Conservation (phyloP, 2,329 filamentous ascomycete genomes). For the Penicillium hesseltinei region DNA sequence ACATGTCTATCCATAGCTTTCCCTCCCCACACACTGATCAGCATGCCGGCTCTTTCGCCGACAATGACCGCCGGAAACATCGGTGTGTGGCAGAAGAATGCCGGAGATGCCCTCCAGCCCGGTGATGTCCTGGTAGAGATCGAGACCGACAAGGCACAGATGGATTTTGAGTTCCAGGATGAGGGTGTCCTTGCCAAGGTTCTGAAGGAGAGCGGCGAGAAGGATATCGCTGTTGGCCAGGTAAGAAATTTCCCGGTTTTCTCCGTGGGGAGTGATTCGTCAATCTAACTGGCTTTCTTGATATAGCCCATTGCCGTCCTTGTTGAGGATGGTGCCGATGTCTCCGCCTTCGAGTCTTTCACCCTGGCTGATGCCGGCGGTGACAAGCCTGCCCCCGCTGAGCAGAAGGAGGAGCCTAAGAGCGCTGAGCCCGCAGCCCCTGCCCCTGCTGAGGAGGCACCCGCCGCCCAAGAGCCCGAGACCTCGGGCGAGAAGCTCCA, state of each 20-base stretch:
- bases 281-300: conserved; percentile 8
- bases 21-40: conserved; percentile 91
- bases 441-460: conserved; percentile 59
- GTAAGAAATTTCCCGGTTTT: conserved; percentile 59
- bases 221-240: conserved; percentile 90
- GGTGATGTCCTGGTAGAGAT: conserved; percentile 97
- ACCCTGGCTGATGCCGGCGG: conserved; percentile 86
- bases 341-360: conserved; percentile 86
- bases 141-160: conserved; percentile 99
- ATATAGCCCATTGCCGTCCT: conserved; percentile 88
- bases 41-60: conserved; percentile 96
- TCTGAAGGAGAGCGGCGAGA: conserved; percentile 85
- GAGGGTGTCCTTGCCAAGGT: conserved; percentile 95
- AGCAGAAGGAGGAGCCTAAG: conserved; percentile 60
- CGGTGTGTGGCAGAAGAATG: conserved; percentile 96
- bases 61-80: conserved; percentile 98
- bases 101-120: conserved; percentile 79
- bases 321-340: conserved; percentile 85
- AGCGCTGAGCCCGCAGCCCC: conserved; percentile 49
- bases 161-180: conserved; percentile 99
- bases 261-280: conserved; percentile 10
- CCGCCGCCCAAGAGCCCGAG: conserved; percentile 63
- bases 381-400: conserved; percentile 64
- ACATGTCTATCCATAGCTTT: conserved; percentile 62
- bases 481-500: conserved; percentile 75